phyloP scores from a whole-genome alignment of 768 basidiomycete species.

The Rhodotorula diobovata region DNA sequence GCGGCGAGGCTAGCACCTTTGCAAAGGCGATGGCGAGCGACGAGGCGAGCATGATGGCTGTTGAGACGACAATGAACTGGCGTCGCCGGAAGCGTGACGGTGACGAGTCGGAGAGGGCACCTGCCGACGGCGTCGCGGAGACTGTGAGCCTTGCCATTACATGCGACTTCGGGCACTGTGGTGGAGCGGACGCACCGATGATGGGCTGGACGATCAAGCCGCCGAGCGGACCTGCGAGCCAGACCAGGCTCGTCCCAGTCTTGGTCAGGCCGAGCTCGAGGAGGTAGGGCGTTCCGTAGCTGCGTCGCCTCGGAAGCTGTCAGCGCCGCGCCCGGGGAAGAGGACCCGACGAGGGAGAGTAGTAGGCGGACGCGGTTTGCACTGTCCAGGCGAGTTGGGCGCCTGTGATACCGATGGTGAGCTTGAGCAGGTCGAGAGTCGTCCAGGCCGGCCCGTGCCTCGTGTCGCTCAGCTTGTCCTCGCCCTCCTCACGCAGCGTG shows the following conservation, averaged over 20 bases:
- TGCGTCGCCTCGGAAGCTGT: slow-evolving; percentile 44
- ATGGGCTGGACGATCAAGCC: slow-evolving; percentile 95
- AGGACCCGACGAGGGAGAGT: background rate
- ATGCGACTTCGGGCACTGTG: background rate
- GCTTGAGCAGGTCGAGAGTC: slow-evolving; percentile 45
- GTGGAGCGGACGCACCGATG: slow-evolving; percentile 61
- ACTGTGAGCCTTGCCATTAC: too few species aligned
- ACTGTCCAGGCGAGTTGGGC: slow-evolving; percentile 95
- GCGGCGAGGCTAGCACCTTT: slow-evolving; percentile 60
- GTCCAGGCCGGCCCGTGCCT: slow-evolving; percentile 32
- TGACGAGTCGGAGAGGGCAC: slow-evolving; percentile 92
- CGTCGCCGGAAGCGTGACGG: slow-evolving; percentile 66
- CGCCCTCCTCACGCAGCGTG: background rate
- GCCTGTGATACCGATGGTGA: slow-evolving; percentile 81
- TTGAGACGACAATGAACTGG: slow-evolving; percentile 90
- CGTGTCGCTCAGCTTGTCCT: background rate
- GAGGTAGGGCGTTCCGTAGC: slow-evolving; percentile 93
- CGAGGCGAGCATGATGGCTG: slow-evolving; percentile 68
- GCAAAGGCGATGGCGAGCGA: slow-evolving; percentile 82
- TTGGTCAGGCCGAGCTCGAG: slow-evolving; percentile 75
- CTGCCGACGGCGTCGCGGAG: slow-evolving; percentile 48
- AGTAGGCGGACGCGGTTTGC: slow-evolving; percentile 56
- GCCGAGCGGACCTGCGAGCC: slow-evolving; percentile 82
- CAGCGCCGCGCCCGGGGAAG: too few species aligned
- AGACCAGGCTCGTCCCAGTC: slow-evolving; percentile 85